Evolutionary conservation across 768 basidiomycete species (phyloP).

Genomic region (Nidularia sp.): DNA sequence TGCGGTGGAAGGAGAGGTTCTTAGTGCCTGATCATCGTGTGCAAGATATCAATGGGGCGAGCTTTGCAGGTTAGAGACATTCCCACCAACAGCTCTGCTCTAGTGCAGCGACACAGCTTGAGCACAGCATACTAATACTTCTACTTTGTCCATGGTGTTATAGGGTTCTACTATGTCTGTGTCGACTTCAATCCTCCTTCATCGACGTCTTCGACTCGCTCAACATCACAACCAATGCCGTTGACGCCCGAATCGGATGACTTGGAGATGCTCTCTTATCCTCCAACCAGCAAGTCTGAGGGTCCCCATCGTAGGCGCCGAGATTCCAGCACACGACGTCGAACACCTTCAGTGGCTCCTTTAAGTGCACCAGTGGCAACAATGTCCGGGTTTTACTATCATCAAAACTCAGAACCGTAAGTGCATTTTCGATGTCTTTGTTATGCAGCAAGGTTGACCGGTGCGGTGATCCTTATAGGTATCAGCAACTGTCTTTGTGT

Average conservation of each 20-base stretch:
- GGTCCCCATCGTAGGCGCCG: constrained; percentile 31
- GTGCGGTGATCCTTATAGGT: constrained; percentile 38
- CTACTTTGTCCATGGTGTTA: constrained; percentile 4
- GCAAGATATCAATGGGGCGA: constrained; percentile 91
- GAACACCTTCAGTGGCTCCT: constrained; percentile 47
- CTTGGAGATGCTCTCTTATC: constrained; percentile 14
- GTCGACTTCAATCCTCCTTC: constrained; percentile 81
- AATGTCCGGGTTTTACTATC: constrained; percentile 92
- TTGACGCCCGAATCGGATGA: constrained; percentile 8
- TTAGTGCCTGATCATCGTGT: constrained; percentile 93
- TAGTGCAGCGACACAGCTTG: neutral
- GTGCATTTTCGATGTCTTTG: constrained; percentile 21
- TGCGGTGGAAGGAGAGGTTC: constrained; percentile 97
- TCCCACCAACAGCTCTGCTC: constrained; percentile 1
- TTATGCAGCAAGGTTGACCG: neutral
- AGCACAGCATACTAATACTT: constrained; percentile 6
- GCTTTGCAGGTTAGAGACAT: constrained; percentile 76
- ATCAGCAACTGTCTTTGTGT: constrained; percentile 82
- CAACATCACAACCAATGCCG: constrained; percentile 17
- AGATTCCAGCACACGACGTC: constrained; percentile 44
- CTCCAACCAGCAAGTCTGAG: constrained; percentile 30
- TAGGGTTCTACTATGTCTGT: constrained; percentile 94
- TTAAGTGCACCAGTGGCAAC: constrained; percentile 54
- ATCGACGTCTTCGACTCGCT: constrained; percentile 23
- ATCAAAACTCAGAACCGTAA: constrained; percentile 89